Evolutionary conservation across 148 eudicot genomes (phyloP).

Genomic region (Silene latifolia): DNA sequence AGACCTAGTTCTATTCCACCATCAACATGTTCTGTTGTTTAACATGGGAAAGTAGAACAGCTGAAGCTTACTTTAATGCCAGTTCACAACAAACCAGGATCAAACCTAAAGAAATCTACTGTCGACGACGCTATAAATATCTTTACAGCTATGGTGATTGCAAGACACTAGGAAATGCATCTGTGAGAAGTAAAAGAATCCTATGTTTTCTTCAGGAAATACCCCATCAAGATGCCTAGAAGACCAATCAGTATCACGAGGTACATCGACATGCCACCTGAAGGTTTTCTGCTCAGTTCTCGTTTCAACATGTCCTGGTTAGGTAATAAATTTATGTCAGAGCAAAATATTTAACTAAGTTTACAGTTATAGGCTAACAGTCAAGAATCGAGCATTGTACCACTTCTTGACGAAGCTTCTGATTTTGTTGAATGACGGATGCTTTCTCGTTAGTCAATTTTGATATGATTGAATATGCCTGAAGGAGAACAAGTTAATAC

Average conservation of each 20-base stretch:
- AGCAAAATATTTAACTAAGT: not conserved
- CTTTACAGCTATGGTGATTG: constrained; percentile 24
- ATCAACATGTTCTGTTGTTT: not conserved
- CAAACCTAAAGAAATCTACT: not conserved
- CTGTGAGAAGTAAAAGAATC: not conserved
- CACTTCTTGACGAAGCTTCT: constrained; percentile 71
- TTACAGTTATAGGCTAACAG: not conserved
- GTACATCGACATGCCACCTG: constrained; percentile 38
- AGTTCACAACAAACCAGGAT: not conserved
- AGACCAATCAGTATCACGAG: constrained; percentile 49
- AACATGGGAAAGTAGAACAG: not conserved
- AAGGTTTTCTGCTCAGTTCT: constrained; percentile 27
- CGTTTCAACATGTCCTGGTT: constrained; percentile 36
- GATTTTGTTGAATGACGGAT: constrained; percentile 59
- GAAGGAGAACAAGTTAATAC: constrained; percentile 10
- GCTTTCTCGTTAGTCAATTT: constrained; percentile 77
- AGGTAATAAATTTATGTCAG: not conserved
- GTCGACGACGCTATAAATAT: constrained; percentile 11
- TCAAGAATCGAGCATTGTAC: constrained; percentile 21
- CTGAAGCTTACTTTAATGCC: constrained; percentile 8
- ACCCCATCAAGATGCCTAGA: constrained; percentile 54
- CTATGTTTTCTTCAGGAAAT: constrained; percentile 38
- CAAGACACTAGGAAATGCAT: not conserved
- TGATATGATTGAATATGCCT: constrained; percentile 55
- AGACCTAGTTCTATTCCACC: constrained; percentile 9